Evolutionary conservation across 169 alveolate genomes (phyloP), one percentile per base, ranked within the genome.

Genomic region (Condylostoma magnum): DNA sequence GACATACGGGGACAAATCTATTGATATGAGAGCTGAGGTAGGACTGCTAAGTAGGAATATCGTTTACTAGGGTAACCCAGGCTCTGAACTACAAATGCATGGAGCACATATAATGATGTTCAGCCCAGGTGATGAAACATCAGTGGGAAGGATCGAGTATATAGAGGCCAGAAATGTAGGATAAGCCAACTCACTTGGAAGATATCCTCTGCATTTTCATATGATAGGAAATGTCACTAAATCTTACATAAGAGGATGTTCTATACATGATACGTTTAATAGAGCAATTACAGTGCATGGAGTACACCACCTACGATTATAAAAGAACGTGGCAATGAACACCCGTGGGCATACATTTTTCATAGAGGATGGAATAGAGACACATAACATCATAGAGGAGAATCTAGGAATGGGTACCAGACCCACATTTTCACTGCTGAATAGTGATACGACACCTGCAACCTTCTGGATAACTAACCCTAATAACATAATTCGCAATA

Each of bases 341-440:
- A 74, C 73, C 22, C 77, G 75, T 71, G 95, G 95, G 27, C 95
- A 89, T 54, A 72, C 91, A 2, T 72, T 83, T 78, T 89, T 89
- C 77, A 66, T 89, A 33, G 95, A 89, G 72, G 95, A 89, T 67
- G 95, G 86, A 27, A 80, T 68, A 65, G 95, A 88, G 57, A 84
- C 84, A 0, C 74, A 83, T 30, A 84, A 88, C 73, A 34, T 74
- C 10, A 37, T 87, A n/a, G 79, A 72, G 52, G 73, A 71, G 18
- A 88, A 88, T 37, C 44, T 80, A 46, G 88, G 78, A 6, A 65
- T 77, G 18, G 46, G 75, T 36, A 65, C 85, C 6, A 46, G 37
- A 27, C 36, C 47, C 36, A 60, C 80, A 8, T 76, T 77, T 80
- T 69, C 83, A 31, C 75, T 88, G 55, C 63, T 84, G 31, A 55